A percentile compares a stretch with the other conserved stretches of the same genome.
Conservation (phyloP, 768 basidiomycete genomes). For the Hygrocybe coccinea region DNA sequence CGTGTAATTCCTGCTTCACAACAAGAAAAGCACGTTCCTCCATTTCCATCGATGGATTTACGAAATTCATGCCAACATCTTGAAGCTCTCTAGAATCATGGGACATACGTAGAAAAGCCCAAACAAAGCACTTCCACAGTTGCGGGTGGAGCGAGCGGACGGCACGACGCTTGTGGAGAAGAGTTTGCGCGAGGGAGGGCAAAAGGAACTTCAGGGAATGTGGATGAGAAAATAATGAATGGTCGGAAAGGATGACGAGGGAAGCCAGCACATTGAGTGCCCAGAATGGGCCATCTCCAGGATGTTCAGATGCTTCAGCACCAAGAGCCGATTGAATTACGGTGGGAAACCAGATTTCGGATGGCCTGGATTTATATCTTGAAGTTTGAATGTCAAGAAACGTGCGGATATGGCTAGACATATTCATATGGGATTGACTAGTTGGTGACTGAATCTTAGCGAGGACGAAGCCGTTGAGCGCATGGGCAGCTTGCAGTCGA, state of each 20-base stretch:
- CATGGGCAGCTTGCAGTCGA: conserved; percentile 52
- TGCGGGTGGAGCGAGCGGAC: conserved; percentile 39
- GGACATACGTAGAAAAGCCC: conserved; percentile 48
- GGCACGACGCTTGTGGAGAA: conserved; percentile 28
- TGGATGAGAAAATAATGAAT: conserved; percentile 38
- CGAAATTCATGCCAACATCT: not conserved
- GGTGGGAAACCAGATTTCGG: conserved; percentile 19
- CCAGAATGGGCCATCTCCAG: conserved; percentile 37
- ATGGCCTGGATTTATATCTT: conserved; percentile 2
- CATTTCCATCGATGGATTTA: conserved; percentile 9
- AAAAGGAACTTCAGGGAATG: conserved; percentile 36
- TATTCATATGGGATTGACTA: conserved; percentile 17
- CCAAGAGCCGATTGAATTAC: conserved; percentile 28
- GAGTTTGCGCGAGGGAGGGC: conserved; percentile 28
- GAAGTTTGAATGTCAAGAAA: conserved; percentile 24
- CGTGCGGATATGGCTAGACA: conserved; percentile 24
- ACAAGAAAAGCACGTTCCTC: conserved; percentile 37
- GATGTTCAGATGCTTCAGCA: conserved; percentile 15
- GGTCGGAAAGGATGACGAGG: conserved; percentile 45
- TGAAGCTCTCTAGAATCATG: conserved; percentile 8
- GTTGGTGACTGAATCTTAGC: conserved; percentile 29
- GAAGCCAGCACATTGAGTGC: conserved; percentile 41
- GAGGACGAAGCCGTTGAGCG: conserved; percentile 50
- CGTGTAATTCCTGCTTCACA: conserved; percentile 44
- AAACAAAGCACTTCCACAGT: conserved; percentile 53